A percentile compares a stretch with the other conserved stretches of the same genome.
These are phyloP conservation scores for Daldinia childiae DNA, from an alignment of 495 filamentous ascomycete species.

Conservation along the genomic window DNA sequence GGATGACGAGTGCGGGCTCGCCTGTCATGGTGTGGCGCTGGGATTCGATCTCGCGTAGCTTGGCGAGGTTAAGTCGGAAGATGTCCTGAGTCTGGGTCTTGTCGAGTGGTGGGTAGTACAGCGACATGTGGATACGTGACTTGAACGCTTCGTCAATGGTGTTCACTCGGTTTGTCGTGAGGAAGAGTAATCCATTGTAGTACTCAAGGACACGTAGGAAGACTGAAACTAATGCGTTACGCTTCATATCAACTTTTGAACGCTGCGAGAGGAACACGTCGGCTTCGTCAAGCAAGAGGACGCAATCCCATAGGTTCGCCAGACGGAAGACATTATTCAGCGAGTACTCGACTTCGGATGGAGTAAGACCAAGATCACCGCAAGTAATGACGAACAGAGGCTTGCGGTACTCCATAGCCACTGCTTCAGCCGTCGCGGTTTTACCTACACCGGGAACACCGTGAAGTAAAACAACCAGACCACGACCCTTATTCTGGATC, in stretches of 20 bases:
- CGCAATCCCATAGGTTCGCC: constrained; percentile 63
- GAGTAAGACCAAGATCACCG: constrained; percentile 63
- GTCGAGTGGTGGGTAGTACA: constrained; percentile 69
- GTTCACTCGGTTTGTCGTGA: constrained; percentile 62
- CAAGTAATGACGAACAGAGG: constrained; percentile 65
- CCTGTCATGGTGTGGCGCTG: constrained; percentile 48
- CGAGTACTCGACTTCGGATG: constrained; percentile 45
- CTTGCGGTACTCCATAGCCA: constrained; percentile 59
- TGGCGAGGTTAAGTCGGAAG: constrained; percentile 79
- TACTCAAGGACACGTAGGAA: constrained; percentile 64
- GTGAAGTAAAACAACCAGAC: constrained; percentile 61
- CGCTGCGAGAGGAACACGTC: constrained; percentile 63
- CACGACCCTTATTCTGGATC: constrained; percentile 64
- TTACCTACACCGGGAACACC: constrained; percentile 70
- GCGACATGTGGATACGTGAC: constrained; percentile 58
- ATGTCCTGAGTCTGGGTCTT: constrained; percentile 77
- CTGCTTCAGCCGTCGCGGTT: constrained; percentile 65
- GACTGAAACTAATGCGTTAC: constrained; percentile 63
- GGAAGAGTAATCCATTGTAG: constrained; percentile 61
- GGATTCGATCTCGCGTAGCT: constrained; percentile 63
- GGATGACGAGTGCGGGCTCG: constrained; percentile 42
- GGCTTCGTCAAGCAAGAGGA: constrained; percentile 65
- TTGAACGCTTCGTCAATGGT: constrained; percentile 62
- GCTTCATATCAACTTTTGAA: constrained; percentile 53
- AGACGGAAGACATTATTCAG: constrained; percentile 63